Conservation (phyloP, 805 yeast genomes). For the Kuraishia ogatae region DNA sequence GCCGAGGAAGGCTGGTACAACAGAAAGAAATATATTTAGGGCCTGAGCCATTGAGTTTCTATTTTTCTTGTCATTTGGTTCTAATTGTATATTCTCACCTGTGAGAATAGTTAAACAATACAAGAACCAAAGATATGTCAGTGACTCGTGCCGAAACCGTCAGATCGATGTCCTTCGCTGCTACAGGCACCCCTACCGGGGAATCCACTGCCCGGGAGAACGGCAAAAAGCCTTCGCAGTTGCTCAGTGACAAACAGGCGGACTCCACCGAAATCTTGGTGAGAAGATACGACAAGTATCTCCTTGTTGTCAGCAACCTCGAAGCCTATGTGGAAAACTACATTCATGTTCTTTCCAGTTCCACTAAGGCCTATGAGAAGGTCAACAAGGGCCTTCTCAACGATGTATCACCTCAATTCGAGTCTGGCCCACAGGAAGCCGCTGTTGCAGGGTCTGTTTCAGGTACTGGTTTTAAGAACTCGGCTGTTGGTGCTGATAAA, state of each 20-base stretch:
- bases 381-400: conserved; percentile 12
- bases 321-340: conserved; percentile 18
- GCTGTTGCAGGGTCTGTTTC: conserved; percentile 18
- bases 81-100: not conserved
- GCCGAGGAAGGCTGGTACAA: not conserved
- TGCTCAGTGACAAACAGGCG: conserved; percentile 11
- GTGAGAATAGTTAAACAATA: not conserved
- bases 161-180: not conserved
- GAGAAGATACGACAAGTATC: conserved; percentile 19
- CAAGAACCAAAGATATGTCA: not conserved
- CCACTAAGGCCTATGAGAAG: conserved; percentile 16
- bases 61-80: not conserved
- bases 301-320: conserved; percentile 14
- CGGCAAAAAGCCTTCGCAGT: not conserved
- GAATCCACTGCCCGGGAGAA: conserved; percentile 1
- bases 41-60: not conserved
- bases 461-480: conserved; percentile 1
- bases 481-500: conserved; percentile 1
- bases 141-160: not conserved
- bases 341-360: conserved; percentile 11
- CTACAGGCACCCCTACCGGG: conserved; percentile 1
- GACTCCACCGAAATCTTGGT: conserved; percentile 18
- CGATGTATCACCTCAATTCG: conserved; percentile 20
- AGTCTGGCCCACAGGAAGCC: conserved; percentile 13
- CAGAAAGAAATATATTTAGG: not conserved